Evolutionary conservation across 257 asterid species (phyloP).

Genomic region (Rhazya stricta): DNA sequence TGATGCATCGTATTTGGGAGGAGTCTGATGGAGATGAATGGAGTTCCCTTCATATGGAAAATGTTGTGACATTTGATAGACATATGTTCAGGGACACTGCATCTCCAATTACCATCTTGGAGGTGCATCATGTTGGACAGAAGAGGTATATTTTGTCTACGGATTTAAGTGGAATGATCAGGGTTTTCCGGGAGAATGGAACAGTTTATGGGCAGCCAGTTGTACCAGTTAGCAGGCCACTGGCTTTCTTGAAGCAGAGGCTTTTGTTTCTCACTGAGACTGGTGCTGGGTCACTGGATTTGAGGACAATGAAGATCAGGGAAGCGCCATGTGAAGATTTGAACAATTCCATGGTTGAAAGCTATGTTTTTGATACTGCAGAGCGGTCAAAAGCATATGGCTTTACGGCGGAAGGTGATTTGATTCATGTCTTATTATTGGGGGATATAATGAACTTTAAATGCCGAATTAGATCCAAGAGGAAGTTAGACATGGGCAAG

Average conservation of each 20-base stretch:
- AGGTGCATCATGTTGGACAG: slow-evolving; percentile 83
- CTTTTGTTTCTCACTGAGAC: slow-evolving; percentile 81
- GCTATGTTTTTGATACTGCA: slow-evolving; percentile 68
- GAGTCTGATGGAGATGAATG: slow-evolving; percentile 53
- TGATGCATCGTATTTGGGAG: slow-evolving; percentile 82
- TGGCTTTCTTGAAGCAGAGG: slow-evolving; percentile 85
- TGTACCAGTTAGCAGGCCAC: slow-evolving; percentile 52
- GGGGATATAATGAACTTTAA: slow-evolving; percentile 89
- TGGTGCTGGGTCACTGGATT: slow-evolving; percentile 94
- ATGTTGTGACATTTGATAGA: slow-evolving; percentile 41
- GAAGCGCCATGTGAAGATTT: slow-evolving; percentile 87
- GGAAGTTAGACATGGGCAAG: slow-evolving; percentile 53
- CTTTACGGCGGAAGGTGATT: slow-evolving; percentile 60
- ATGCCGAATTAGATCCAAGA: slow-evolving; percentile 75
- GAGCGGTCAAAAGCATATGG: slow-evolving; percentile 92
- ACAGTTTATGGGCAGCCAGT: slow-evolving; percentile 44
- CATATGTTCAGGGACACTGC: slow-evolving; percentile 30
- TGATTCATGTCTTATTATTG: slow-evolving; percentile 68
- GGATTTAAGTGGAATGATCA: slow-evolving; percentile 49
- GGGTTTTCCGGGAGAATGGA: slow-evolving; percentile 69
- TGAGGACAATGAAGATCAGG: slow-evolving; percentile 82
- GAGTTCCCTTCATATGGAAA: slow-evolving; percentile 49
- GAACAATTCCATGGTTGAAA: slow-evolving; percentile 51
- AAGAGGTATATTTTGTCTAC: slow-evolving; percentile 63
- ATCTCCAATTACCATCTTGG: slow-evolving; percentile 42